Evolutionary conservation across 805 yeast genomes (phyloP), one percentile per base, ranked within the genome.

Genomic region (Wickerhamiella vanderwaltii): DNA sequence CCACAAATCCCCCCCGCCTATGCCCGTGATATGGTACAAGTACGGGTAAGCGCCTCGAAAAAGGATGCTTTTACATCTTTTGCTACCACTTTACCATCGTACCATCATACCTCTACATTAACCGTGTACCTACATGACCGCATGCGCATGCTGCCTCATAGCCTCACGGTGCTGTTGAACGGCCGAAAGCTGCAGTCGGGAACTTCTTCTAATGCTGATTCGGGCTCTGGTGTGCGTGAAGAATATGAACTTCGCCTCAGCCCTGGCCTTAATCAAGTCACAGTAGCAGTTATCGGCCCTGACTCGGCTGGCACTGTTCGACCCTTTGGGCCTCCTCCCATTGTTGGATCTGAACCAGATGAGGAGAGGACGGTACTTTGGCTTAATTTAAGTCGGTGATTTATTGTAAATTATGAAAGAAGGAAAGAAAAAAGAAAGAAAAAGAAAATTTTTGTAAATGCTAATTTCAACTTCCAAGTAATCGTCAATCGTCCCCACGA

Each of bases 101-200:
- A 62, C 33, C 69, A 72, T 29, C 66, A 68, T 25, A 66, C 75
- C 1, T 55, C 74, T 35, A 61, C 68, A 4, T 54, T 74, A 3
- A 52, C 63, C 17, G 68, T 69, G 3, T 58, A 64, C 20, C 58
- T 77, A 39, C 64, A 68, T 47, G 67, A 65, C 38, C 51, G 59
- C 23, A 61, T 66, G 44, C 57, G 57, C 44, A 58, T 37, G 23
- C 45, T 57, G 11, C 58, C 58, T 19, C 52, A 59, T 48, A 46
- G 48, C 30, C 44, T 59, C n/a, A 39, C 48, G 3, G 55, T 62
- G 38, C 44, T 52, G 11, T 56, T 57, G 25, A 60, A 61, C 40
- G 53, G 56, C 13, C 57, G 54, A 13, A 48, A 51, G 39, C 44
- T 61, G 30, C 18, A 41, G 45, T 9, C 41, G 44, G 23, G 33